These are phyloP conservation scores for Clarkia xantiana DNA, from an alignment of 345 rosid genomes.

Conservation along the genomic window DNA sequence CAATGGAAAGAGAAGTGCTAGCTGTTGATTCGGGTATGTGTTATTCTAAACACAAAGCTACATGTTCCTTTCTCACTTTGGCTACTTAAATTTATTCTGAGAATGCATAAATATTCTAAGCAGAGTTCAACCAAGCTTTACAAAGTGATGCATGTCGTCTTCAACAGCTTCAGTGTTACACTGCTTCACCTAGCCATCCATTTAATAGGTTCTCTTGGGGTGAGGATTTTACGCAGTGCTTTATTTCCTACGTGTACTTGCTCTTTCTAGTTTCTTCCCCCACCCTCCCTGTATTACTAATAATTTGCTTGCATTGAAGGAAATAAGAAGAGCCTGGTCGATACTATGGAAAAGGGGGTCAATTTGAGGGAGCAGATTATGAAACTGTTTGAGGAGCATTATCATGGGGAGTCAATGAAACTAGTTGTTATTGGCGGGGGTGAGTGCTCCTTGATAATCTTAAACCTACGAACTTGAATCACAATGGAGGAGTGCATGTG, in stretches of 20 bases:
- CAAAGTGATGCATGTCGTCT: constrained; percentile 90
- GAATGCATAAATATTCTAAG: not conserved
- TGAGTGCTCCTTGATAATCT: constrained; percentile 12
- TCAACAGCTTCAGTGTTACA: constrained; percentile 88
- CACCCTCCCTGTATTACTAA: no score
- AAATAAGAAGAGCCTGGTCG: constrained; percentile 78
- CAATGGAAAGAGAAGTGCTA: constrained; percentile 94
- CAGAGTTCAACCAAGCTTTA: constrained; percentile 91
- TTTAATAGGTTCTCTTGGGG: constrained; percentile 85
- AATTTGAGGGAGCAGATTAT: constrained; percentile 61
- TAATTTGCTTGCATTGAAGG: constrained; percentile 36
- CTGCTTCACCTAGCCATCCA: constrained; percentile 55
- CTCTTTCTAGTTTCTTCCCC: no score
- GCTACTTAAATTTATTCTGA: not conserved
- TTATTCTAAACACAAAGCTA: not conserved
- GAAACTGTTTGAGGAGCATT: constrained; percentile 51
- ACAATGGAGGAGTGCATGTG: no score
- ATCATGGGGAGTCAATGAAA: constrained; percentile 89
- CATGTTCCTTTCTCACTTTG: constrained; percentile 1
- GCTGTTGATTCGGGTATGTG: constrained; percentile 86
- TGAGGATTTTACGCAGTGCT: constrained; percentile 22
- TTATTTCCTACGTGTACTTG: constrained; percentile 1
- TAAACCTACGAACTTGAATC: not conserved
- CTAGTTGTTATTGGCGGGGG: constrained; percentile 98
- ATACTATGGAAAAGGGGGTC: constrained; percentile 77